A percentile compares a stretch with the other conserved stretches of the same genome.
Conservation (phyloP, 208 protist species). For the Leptomonas seymouri region DNA sequence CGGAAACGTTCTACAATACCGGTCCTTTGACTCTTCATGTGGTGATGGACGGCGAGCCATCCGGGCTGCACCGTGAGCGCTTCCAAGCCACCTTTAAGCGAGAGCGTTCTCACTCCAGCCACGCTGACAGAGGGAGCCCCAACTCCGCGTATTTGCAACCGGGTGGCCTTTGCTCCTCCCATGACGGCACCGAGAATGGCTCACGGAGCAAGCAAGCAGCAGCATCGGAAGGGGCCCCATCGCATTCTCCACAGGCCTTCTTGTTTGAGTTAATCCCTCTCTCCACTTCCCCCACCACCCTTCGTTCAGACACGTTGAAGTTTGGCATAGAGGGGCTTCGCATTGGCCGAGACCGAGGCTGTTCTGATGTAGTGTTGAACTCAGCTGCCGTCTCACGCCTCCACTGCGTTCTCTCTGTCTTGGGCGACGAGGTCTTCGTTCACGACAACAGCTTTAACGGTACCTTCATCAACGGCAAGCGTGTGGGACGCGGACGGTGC, state of each 20-base stretch:
- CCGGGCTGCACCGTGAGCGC: slow-evolving; percentile 19
- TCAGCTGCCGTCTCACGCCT: slow-evolving; percentile 41
- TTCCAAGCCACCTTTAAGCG: slow-evolving; percentile 18
- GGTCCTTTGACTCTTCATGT: not conserved
- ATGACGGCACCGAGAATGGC: not conserved
- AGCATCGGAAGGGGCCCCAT: not conserved
- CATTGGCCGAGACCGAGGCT: slow-evolving; percentile 49
- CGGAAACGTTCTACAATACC: not conserved
- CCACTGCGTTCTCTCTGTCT: slow-evolving; percentile 56
- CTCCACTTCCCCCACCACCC: not conserved
- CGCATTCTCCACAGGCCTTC: not conserved
- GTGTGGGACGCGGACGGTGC: slow-evolving; percentile 41
- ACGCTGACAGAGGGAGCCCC: slow-evolving; percentile 9
- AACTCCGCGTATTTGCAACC: not conserved
- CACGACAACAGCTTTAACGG: slow-evolving; percentile 77
- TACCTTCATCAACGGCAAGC: slow-evolving; percentile 72
- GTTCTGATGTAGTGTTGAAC: slow-evolving; percentile 41
- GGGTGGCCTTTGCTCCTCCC: not conserved
- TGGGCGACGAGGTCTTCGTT: slow-evolving; percentile 62
- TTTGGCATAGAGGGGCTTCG: slow-evolving; percentile 52
- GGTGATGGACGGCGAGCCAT: slow-evolving; percentile 4
- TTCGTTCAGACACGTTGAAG: not conserved
- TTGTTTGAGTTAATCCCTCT: slow-evolving; percentile 22
- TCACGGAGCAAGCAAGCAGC: not conserved
- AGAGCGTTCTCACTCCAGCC: slow-evolving; percentile 21